Evolutionary conservation across 1,139 yeast genomes (phyloP), one percentile per base, ranked within the genome.

Genomic region (Magnusiomyces suaveolens): DNA sequence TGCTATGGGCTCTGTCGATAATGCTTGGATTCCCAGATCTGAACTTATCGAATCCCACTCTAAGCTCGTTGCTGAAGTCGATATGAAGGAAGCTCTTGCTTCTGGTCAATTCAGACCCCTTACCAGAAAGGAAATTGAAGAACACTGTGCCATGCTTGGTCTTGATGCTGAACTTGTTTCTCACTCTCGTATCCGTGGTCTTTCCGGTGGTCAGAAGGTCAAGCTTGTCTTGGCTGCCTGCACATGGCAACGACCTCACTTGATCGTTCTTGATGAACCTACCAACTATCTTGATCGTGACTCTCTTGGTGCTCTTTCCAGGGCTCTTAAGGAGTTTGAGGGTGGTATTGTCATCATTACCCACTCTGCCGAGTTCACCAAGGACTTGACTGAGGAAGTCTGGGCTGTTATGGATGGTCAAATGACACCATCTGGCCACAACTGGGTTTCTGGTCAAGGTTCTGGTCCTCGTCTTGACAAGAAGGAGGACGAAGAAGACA

Each of bases 381-480:
- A 90, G 84, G 90, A 90, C 75, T 79, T 92, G 77, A 87, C 98
- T 73, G 97, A 92, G 79, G 98, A 92, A 84, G 97, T 92, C 72
- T 92, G 98, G 98, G 96, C 97, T 72, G 98, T 92, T 66, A 75
- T 87, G 69, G 92, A 90, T 79, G 98, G 98, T 85, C 77, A 69
- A 69, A 92, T 92, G 98, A 86, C 96, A 72, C 98, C 98, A 76
- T 92, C 98, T 66, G 98, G 98, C 75, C 98, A 92, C 83, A 92
- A 92, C 84, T 92, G 98, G 98, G 98, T 92, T 71, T 84, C 87
- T 71, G 98, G 98, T 78, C 98, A 92, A 83, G 98, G 98, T 81
- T 69, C 96, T 72, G 98, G 98, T 81, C 98, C 98, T 78, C 90
- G 98, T 85, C 76, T 87, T 64, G 83, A 82, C 70, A 84, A 87